Evolutionary conservation across 1,284 basidiomycete species (phyloP), one percentile per base, ranked within the genome.

Genomic region (Ganoderma resinaceum): DNA sequence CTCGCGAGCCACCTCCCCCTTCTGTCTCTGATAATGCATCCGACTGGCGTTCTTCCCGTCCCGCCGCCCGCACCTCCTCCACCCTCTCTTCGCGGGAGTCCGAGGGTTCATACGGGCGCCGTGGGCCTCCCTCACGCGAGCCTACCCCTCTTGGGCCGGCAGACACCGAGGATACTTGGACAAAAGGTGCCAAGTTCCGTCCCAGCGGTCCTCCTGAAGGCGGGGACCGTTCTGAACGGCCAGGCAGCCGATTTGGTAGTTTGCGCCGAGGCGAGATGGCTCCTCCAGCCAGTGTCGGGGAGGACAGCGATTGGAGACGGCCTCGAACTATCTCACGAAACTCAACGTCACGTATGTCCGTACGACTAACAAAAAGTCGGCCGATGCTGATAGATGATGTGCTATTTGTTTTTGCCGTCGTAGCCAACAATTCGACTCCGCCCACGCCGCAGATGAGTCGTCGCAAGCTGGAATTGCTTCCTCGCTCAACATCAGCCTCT

Each of bases 401-500:
- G 29, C 18, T 55, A 55, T 33, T 55, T 31, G 53, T n/a, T 55
- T 31, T 63, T n/a, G 26, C 42, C 43, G 14, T 35, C 66, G 33
- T 70, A 93, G 90, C 92, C 43, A 89, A 79, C 69, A 87, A 78
- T 67, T 95, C 94, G 18, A 91, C 91, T 53, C 92, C 92, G 43
- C 89, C 94, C 1, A 94, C 92, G 6, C 95, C 94, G 60, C 93
- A 92, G 75, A 82, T 92, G 72, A 82, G 82, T 67, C 91, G 96
- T 61, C 88, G 89, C 70, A 95, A 93, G 78, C 86, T 97, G 14
- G 93, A 95, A 73, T 88, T 97, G 46, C 83, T 95, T 3, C 95
- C 96, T 43, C 90, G 95, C 23, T 85, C 93, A 43, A 29, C 85
- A 80, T 64, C 66, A 60, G 84, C 82, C 4, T 93, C 92, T 31